These are phyloP conservation scores for Talaromyces borbonicus DNA, from an alignment of 495 filamentous ascomycete genomes.

Conservation along the genomic window DNA sequence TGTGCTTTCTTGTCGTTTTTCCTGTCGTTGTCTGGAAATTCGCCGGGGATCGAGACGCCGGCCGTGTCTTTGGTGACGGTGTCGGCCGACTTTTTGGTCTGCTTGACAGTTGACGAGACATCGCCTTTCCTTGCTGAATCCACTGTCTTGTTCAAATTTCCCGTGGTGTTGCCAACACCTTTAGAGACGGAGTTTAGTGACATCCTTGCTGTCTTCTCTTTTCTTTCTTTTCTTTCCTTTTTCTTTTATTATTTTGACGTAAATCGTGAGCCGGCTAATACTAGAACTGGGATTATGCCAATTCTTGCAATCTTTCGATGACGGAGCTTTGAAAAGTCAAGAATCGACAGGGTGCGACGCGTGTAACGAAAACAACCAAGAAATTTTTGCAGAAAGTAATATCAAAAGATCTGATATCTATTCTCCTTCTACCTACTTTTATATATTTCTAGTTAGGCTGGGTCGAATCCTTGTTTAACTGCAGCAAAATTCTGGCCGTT, in stretches of 20 bases:
- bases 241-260: too few relatives aligned
- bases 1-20: conserved; percentile 11
- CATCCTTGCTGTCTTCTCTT: conserved; percentile 12
- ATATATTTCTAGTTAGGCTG: too few relatives aligned
- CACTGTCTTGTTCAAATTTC: not conserved
- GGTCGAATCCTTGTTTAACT: not conserved
- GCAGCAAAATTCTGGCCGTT: not conserved
- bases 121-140: conserved; percentile 6
- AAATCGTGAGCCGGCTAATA: too few relatives aligned
- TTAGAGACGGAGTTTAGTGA: conserved; percentile 20
- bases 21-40: conserved; percentile 23
- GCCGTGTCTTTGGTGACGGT: conserved; percentile 15
- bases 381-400: too few relatives aligned
- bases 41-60: conserved; percentile 19
- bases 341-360: too few relatives aligned
- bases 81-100: conserved; percentile 11
- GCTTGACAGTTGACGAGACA: conserved; percentile 13
- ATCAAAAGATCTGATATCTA: too few relatives aligned
- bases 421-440: too few relatives aligned
- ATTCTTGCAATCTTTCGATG: too few relatives aligned
- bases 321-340: too few relatives aligned
- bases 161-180: conserved; percentile 15
- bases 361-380: too few relatives aligned
- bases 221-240: too few relatives aligned
- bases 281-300: too few relatives aligned